Conservation (phyloP, 1,284 basidiomycete species). For the Cutaneotrichosporon sp. region DNA sequence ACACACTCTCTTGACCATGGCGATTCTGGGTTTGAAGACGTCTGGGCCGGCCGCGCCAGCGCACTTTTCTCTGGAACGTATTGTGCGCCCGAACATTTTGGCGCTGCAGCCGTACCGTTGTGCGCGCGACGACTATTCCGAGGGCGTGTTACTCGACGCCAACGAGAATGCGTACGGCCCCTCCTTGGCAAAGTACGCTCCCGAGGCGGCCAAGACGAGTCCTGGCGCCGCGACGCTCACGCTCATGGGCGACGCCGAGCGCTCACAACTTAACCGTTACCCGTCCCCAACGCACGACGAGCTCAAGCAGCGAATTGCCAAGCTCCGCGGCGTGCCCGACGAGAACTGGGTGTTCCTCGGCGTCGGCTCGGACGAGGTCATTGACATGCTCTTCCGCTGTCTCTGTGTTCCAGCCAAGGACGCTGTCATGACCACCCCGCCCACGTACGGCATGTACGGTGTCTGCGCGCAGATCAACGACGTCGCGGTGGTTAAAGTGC, state of each 20-base stretch:
- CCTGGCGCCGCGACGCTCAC: slow-evolving; percentile 30
- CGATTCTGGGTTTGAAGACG: slow-evolving; percentile 47
- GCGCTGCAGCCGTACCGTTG: slow-evolving; percentile 88
- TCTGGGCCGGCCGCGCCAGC: slow-evolving; percentile 56
- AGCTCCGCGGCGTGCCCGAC: slow-evolving; percentile 62
- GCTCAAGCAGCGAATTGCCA: slow-evolving; percentile 72
- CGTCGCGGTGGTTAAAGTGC: slow-evolving; percentile 73
- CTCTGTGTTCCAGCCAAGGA: slow-evolving; percentile 76
- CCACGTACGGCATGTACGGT: slow-evolving; percentile 96
- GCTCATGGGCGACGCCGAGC: slow-evolving; percentile 35
- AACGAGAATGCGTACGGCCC: slow-evolving; percentile 95
- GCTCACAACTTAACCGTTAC: slow-evolving; percentile 47
- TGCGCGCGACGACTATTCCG: slow-evolving; percentile 91
- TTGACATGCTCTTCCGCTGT: slow-evolving; percentile 89
- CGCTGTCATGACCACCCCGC: slow-evolving; percentile 79
- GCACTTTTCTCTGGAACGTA: slow-evolving; percentile 75
- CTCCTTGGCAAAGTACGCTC: slow-evolving; percentile 56
- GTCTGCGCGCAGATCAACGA: slow-evolving; percentile 97
- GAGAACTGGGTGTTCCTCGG: slow-evolving; percentile 82
- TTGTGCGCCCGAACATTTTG: slow-evolving; percentile 90
- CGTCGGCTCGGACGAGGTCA: slow-evolving; percentile 94
- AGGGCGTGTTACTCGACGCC: slow-evolving; percentile 92
- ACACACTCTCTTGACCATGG: slow-evolving; percentile 29
- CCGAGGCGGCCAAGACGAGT: slow-evolving; percentile 3
- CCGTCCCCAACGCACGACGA: slow-evolving; percentile 53